Evolutionary conservation across 1,284 basidiomycete species (phyloP).

Genomic region (Xerocomus alliaceus): DNA sequence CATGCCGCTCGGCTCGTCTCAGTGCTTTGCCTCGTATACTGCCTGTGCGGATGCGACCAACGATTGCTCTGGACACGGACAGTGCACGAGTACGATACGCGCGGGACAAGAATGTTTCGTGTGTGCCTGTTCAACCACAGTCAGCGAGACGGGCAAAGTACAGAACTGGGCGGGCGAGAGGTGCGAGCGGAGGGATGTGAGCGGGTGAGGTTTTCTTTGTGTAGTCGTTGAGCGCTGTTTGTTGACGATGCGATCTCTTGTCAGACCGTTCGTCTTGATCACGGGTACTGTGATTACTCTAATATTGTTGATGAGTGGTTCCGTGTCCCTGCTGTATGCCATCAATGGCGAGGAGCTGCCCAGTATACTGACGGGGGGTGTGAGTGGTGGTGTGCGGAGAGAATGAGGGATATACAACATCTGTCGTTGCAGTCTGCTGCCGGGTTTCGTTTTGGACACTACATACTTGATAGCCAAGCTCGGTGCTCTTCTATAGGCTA

Average conservation of each 20-base stretch:
- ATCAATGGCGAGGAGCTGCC: slow-evolving; percentile 70
- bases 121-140: slow-evolving; percentile 68
- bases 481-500: no score
- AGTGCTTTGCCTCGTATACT: slow-evolving; percentile 64
- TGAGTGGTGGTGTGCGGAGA: slow-evolving; percentile 54
- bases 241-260: slow-evolving; percentile 2
- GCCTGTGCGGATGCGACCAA: slow-evolving; percentile 68
- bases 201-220: slow-evolving; percentile 58
- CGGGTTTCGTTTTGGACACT: no score
- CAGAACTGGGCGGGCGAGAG: slow-evolving; percentile 74
- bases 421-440: no score
- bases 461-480: no score
- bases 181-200: slow-evolving; percentile 80
- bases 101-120: slow-evolving; percentile 75
- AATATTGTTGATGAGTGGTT: slow-evolving; percentile 68
- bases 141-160: slow-evolving; percentile 55
- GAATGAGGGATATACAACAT: no score
- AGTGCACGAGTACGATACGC: slow-evolving; percentile 65
- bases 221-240: neutral
- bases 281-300: slow-evolving; percentile 70
- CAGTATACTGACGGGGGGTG: slow-evolving; percentile 70
- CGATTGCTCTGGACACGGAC: slow-evolving; percentile 72
- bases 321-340: slow-evolving; percentile 67
- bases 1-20: slow-evolving; percentile 51
- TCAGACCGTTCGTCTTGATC: slow-evolving; percentile 75